phyloP scores from a whole-genome alignment of 495 filamentous ascomycete genomes.

The Margaritispora aquatica region DNA sequence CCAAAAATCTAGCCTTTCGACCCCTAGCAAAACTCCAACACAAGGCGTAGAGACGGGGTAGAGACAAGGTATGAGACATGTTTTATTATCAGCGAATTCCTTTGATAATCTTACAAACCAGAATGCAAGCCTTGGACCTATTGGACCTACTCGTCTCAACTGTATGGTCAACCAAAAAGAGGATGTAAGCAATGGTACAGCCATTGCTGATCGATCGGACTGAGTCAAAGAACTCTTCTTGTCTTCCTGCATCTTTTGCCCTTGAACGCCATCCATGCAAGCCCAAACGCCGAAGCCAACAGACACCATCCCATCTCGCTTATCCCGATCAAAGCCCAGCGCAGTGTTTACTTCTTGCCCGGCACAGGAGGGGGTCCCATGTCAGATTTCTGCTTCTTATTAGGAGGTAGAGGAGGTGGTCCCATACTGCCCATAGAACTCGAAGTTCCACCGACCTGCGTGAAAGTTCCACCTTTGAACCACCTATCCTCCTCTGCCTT shows the following conservation, averaged over 20 bases:
- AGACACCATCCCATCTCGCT: background rate
- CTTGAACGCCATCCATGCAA: slow-evolving; percentile 3
- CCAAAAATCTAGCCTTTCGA: no score
- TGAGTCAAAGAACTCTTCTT: no score
- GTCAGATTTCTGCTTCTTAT: slow-evolving; percentile 19
- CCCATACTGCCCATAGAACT: slow-evolving; percentile 20
- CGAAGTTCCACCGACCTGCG: slow-evolving; percentile 62
- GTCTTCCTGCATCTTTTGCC: background rate
- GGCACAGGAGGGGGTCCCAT: slow-evolving; percentile 25
- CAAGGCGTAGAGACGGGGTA: no score
- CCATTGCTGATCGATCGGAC: no score
- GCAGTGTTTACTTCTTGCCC: slow-evolving; percentile 9
- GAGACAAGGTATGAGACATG: no score
- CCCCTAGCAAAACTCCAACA: no score
- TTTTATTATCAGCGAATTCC: no score
- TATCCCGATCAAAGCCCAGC: background rate
- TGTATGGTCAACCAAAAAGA: background rate
- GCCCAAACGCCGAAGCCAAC: slow-evolving; percentile 8
- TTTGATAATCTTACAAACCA: no score
- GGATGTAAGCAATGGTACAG: no score
- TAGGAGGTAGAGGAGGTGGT: slow-evolving; percentile 18
- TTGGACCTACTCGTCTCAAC: no score
- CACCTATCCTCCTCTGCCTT: slow-evolving; percentile 92
- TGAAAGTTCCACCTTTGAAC: slow-evolving; percentile 95
- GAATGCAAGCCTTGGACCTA: no score